Evolutionary conservation across 1,139 yeast species (phyloP), one percentile per base, ranked within the genome.

Genomic region (Yamadazyma spencermartinsiae): DNA sequence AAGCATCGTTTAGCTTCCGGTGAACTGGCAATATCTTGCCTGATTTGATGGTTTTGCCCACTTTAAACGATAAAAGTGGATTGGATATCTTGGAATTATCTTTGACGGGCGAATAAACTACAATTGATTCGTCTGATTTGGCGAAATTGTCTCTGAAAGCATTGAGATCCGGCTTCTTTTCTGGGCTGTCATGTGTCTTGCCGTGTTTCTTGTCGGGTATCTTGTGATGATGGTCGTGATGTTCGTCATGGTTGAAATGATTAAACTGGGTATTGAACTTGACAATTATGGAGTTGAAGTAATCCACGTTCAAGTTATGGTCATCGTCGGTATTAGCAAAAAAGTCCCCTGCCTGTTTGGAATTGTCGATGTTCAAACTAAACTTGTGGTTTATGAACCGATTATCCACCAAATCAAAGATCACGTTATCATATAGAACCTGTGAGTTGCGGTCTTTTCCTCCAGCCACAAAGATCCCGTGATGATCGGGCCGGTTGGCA

Each of bases 391-490:
- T 63, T 34, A 76, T 71, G 62, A 78, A 80, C 38, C 56, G 51
- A 24, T 58, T 63, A 14, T 71, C 73, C 2, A 72, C 72, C 37
- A 82, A 50, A 51, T 83, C 87, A 50, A 64, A 82, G 2, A 80
- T 60, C 24, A 72, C 73, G 31, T 80, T 66, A 33, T 67, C 68
- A 42, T 63, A 58, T 14, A 75, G 50, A 2, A 64, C 61, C 5
- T 61, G 55, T 31, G 79, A 74, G 36, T 67, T 44, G 12, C 50
- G 58, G 48, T 76, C 76, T 44, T 70, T 58, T 2, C 92, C 92
- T 12, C 90, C 92, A 1, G 78, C 69, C 9, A 82, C 68, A 20
- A 80, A 58, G 5, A 83, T 45, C 1, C 85, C 86, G 31, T 66
- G 71, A 49, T 79, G 85, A 39, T 65, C 70, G 4, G 63, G 61